A percentile compares a stretch with the other conserved stretches of the same genome.
Conservation (phyloP, 306 rosid species). For the Gillenia trifoliata region DNA sequence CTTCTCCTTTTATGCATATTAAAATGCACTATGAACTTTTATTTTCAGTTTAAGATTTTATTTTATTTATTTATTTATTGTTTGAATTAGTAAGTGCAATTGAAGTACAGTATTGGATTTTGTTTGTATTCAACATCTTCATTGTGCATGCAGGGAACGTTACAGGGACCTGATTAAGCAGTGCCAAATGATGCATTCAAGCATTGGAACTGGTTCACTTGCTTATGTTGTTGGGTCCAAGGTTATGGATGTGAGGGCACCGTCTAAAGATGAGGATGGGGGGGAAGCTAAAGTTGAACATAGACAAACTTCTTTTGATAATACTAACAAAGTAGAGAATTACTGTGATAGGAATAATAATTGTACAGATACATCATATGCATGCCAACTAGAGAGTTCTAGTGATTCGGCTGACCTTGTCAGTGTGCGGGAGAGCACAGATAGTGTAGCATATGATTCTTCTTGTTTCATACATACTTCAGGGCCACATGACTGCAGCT, state of each 20-base stretch:
- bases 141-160: constrained; percentile 62
- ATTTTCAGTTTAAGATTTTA: neutral
- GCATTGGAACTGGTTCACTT: constrained; percentile 91
- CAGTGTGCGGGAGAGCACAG: constrained; percentile 54
- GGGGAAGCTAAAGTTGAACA: constrained; percentile 42
- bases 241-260: constrained; percentile 88
- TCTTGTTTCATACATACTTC: constrained; percentile 27
- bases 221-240: constrained; percentile 89
- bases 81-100: constrained; percentile 13
- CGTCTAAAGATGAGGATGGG: constrained; percentile 47
- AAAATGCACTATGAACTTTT: neutral
- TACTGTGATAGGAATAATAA: constrained; percentile 36
- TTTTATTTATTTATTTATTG: neutral
- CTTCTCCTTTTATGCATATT: neutral
- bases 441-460: constrained; percentile 41
- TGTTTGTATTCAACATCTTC: constrained; percentile 16
- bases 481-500: constrained; percentile 39
- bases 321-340: constrained; percentile 38
- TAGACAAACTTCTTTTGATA: constrained; percentile 41
- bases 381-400: constrained; percentile 45
- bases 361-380: constrained; percentile 43
- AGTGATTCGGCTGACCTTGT: constrained; percentile 47
- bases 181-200: constrained; percentile 86
- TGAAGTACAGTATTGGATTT: constrained; percentile 6
- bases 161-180: constrained; percentile 67